Evolutionary conservation across 805 yeast species (phyloP).

Genomic region (Candida ovalis): DNA sequence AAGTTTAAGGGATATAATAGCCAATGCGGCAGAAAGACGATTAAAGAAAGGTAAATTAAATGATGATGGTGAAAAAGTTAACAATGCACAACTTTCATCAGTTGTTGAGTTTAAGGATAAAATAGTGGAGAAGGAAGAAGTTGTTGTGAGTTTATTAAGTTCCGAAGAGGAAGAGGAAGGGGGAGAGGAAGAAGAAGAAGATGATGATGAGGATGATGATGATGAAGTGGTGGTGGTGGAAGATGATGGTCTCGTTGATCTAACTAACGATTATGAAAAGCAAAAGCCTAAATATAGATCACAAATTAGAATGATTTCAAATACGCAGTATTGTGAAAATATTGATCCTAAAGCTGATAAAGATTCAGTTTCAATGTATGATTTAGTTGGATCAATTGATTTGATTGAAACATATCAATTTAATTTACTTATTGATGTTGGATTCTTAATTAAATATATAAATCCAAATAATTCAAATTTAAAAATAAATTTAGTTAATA

Average conservation of each 20-base stretch:
- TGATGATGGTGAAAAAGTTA: too few species aligned
- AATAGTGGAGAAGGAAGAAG: neutral
- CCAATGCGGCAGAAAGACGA: too few species aligned
- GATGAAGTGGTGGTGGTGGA: neutral
- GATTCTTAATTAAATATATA: constrained; percentile 22
- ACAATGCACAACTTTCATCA: too few species aligned
- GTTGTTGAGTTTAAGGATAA: too few species aligned
- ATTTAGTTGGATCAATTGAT: constrained; percentile 23
- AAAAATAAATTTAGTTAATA: constrained; percentile 24
- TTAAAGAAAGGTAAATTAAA: constrained; percentile 9
- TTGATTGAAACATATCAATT: constrained; percentile 29
- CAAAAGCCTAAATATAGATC: constrained; percentile 12
- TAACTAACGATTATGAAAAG: neutral
- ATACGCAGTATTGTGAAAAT: constrained; percentile 18
- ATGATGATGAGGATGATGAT: neutral
- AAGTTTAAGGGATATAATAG: neutral
- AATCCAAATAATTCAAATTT: constrained; percentile 19
- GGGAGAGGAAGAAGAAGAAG: neutral
- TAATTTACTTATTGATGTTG: constrained; percentile 30
- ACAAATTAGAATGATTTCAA: constrained; percentile 25
- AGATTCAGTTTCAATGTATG: constrained; percentile 27
- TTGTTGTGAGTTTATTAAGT: neutral
- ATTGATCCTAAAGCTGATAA: constrained; percentile 19
- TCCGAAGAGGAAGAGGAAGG: neutral
- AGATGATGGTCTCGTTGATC: neutral